These are phyloP conservation scores for Xylariaceae sp. DNA, from an alignment of 2,329 filamentous ascomycete species.

Conservation along the genomic window DNA sequence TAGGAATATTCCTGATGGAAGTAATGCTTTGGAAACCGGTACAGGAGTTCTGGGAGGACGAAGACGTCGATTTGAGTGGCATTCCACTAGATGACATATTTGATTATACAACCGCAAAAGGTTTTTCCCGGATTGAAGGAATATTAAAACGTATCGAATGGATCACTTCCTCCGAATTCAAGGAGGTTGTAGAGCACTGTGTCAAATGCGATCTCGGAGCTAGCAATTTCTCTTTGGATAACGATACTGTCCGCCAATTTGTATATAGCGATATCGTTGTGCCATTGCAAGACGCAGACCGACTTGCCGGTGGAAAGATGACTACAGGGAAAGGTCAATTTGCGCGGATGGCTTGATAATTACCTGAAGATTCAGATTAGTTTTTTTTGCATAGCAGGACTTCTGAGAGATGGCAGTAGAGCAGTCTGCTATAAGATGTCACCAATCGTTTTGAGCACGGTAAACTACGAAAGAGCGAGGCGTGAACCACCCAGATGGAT, in stretches of 20 bases:
- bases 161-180: slow-evolving; percentile 13
- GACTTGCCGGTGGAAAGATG: slow-evolving; percentile 15
- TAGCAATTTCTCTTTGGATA: slow-evolving; percentile 14
- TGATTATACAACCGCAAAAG: slow-evolving; percentile 17
- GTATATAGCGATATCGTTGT: slow-evolving; percentile 22
- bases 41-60: slow-evolving; percentile 22
- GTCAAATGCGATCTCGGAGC: slow-evolving; percentile 24
- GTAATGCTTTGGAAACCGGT: slow-evolving; percentile 25
- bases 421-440: too few relatives aligned
- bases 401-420: too few relatives aligned
- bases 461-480: too few relatives aligned
- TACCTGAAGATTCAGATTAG: too few relatives aligned
- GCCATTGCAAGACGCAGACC: slow-evolving; percentile 23
- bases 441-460: too few relatives aligned
- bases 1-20: slow-evolving; percentile 24
- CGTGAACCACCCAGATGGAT: too few relatives aligned
- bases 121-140: slow-evolving; percentile 12
- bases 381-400: too few relatives aligned
- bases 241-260: slow-evolving; percentile 23
- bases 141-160: slow-evolving; percentile 19
- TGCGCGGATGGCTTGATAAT: neutral
- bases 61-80: slow-evolving; percentile 5
- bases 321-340: neutral
- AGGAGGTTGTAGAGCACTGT: slow-evolving; percentile 21
- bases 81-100: slow-evolving; percentile 17